Evolutionary conservation across 208 protist species (phyloP), one percentile per base, ranked within the genome.

Genomic region (Trypanosoma brucei): DNA sequence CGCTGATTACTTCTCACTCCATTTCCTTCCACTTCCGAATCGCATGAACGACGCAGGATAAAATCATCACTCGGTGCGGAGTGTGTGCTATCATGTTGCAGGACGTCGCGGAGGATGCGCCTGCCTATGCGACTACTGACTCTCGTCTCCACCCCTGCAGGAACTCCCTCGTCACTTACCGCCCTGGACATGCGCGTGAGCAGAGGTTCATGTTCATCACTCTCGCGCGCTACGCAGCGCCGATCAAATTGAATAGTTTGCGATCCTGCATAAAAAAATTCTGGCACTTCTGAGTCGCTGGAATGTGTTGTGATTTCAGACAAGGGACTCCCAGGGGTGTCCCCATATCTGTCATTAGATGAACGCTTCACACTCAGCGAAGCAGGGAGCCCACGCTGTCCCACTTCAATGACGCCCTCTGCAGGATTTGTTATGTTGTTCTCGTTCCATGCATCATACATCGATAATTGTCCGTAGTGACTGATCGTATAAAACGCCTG

Each of bases 381-480:
- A 34, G 52, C 39, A 48, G 79, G 75, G 53, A 85, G 76, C 31
- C 79, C 79, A 57, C 79, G 70, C 42, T 81, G 55, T 30, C 65
- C 59, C 3, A 85, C 69, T 0, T 31, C n/a, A 31, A 76, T 46
- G 3, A 38, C 37, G 39, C 63, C 61, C 2, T 64, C 70, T 55
- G 35, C 53, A 51, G 42, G 34, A 42, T 42, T 68, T 14, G 59
- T 68, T 49, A 72, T 52, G 45, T 72, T 69, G 30, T 66, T 59
- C 55, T 92, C 82, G 68, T 87, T 83, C 76, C 78, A 84, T 1
- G 75, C 82, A 49, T 89, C 83, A 68, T 89, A 85, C 81, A 90
- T 83, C 40, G 60, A 70, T 30, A 93, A 60, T 34, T 86, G 49
- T 3, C 83, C 83, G 36, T 58, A 68, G 46, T 82, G 74, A 66